Base-by-base conservation (phyloP, 2,329 filamentous ascomycete genomes). In the Colletotrichum noveboracense region DNA sequence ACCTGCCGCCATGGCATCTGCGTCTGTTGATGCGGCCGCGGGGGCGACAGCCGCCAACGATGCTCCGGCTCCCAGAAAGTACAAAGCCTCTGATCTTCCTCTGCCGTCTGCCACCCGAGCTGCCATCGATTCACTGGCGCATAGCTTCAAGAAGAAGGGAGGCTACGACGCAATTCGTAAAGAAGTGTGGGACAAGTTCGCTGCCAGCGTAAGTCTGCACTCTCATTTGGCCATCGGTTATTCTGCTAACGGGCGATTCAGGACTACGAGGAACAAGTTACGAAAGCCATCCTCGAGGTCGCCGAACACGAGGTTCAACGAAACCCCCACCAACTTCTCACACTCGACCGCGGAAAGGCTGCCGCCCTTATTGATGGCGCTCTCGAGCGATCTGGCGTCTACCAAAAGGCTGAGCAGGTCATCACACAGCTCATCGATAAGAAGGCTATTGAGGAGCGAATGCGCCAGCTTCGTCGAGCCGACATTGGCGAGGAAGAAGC, bases 141-240 rank as follows among this genome's bases (percentile, higher is more conserved):
- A 95, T 81, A 93, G 91, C 13, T 96, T 96, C 86, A 96, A 96
- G 85, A 96, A 96, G 86, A 95, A 95, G 84, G 95, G 95, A 76
- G 94, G 94, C 73, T 97, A 96, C 81, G 95, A 97, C 84, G 87
- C 90, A 16, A 90, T 96, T 77, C 92, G 94, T 76, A 96, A 95
- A 82, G 90, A 94, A 79, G 89, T 95, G 13, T 95, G 94, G 90
- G 91, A 94, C 61, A 92, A 94, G 74, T 95, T 95, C 79, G 91
- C 93, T 80, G 89, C 91, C 34, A 93, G 92, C 79, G 94, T 95
- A 89, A 74, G 90, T 72, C 18, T 28, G 26, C 24, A 58, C 18
- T 55, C 68, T 24, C 14, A 36, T 21, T 34, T 32, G 56, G 7
- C 18, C 28, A 18, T 30, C 14, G 21, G 21, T 5, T 24, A 14